Conservation (phyloP, 2,329 filamentous ascomycete species). For the Aspergillus brunneoviolaceus region DNA sequence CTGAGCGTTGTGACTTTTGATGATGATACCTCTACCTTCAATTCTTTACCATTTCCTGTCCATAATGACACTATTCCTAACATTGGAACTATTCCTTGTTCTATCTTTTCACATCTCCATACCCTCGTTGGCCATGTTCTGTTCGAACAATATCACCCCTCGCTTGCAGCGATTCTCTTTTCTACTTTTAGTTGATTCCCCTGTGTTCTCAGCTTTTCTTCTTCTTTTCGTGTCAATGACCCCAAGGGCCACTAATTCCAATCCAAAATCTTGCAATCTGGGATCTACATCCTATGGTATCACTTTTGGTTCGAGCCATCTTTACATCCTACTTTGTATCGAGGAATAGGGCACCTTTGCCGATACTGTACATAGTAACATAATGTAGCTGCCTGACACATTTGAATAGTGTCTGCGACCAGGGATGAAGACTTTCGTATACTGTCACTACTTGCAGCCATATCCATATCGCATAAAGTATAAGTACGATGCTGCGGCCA, state of each 20-base stretch:
- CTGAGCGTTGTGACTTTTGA: conserved; percentile 14
- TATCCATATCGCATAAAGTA: too few relatives aligned
- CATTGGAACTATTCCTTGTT: conserved; percentile 1
- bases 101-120: conserved; percentile 1
- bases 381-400: not conserved
- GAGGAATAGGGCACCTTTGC: not conserved
- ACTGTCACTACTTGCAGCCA: too few relatives aligned
- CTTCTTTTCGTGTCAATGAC: not conserved
- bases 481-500: too few relatives aligned
- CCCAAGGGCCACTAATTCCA: not conserved
- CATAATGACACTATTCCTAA: conserved; percentile 1
- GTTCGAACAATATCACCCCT: not conserved
- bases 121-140: not conserved
- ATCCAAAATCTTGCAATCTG: not conserved
- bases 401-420: not conserved
- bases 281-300: not conserved
- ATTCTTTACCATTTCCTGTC: conserved; percentile 14
- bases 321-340: not conserved
- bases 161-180: not conserved
- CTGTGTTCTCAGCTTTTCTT: not conserved
- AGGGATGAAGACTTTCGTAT: not conserved
- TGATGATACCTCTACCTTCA: conserved; percentile 12
- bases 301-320: too few relatives aligned
- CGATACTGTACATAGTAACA: not conserved
- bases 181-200: not conserved